phyloP scores from a whole-genome alignment of 148 eudicot genomes.

The Rhododendron kiyosumense region DNA sequence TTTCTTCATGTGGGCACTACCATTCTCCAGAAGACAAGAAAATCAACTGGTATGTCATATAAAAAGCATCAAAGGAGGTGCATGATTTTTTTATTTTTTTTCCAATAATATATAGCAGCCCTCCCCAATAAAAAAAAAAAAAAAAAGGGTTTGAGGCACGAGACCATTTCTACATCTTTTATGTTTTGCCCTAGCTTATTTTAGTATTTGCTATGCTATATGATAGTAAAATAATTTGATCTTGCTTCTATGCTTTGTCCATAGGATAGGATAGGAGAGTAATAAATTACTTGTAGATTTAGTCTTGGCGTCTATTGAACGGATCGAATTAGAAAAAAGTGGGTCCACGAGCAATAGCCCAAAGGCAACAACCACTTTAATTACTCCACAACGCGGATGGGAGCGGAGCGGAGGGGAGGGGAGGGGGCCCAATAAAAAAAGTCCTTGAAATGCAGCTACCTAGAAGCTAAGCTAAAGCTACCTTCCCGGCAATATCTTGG shows the following conservation, averaged over 20 bases:
- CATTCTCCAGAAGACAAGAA: not conserved
- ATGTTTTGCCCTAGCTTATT: not conserved
- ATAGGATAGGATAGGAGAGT: too few species aligned
- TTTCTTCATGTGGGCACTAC: not conserved
- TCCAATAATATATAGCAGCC: too few species aligned
- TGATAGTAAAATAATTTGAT: not conserved
- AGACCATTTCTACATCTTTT: not conserved
- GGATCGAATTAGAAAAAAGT: not conserved
- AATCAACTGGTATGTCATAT: not conserved
- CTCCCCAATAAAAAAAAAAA: too few species aligned
- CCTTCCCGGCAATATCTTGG: not conserved
- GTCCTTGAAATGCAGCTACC: not conserved
- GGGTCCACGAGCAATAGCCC: not conserved
- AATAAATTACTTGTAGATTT: too few species aligned
- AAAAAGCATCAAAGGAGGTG: too few species aligned
- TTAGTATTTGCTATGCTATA: not conserved
- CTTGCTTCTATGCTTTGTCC: not conserved
- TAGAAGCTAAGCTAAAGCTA: not conserved
- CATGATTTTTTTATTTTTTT: too few species aligned
- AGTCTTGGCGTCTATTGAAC: not conserved
- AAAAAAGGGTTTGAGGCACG: not conserved
- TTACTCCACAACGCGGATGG: not conserved
- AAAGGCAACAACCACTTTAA: not conserved
- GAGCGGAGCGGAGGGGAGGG: too few species aligned
- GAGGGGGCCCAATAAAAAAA: not conserved